Conservation (phyloP, 352 stramenopile species). For the Peronosclerospora sorghi region DNA sequence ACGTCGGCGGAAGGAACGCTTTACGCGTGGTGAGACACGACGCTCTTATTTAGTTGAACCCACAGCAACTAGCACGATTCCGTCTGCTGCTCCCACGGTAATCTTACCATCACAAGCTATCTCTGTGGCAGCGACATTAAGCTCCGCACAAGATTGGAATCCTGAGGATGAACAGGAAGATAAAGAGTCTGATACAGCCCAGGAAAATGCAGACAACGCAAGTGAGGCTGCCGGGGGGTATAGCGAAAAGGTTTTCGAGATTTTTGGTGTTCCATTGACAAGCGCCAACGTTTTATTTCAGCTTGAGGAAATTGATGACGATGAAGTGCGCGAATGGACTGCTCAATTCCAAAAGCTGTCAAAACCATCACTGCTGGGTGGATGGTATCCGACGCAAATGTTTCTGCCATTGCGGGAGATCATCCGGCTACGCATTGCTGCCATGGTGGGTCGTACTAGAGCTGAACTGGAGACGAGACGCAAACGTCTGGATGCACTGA, state of each 20-base stretch:
- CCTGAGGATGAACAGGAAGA: constrained; percentile 36
- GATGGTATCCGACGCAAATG: constrained; percentile 76
- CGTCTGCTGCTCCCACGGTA: constrained; percentile 1
- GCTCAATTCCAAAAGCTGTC: constrained; percentile 33
- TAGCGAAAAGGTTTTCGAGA: constrained; percentile 38
- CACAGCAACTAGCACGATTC: background rate
- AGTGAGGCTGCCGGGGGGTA: constrained; percentile 4
- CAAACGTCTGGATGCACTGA: constrained; percentile 56
- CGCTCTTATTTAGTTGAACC: constrained; percentile 49
- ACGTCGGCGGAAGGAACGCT: constrained; percentile 53
- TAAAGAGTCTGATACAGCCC: constrained; percentile 17
- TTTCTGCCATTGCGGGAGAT: constrained; percentile 71
- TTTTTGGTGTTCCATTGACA: constrained; percentile 61
- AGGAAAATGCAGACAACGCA: constrained; percentile 18
- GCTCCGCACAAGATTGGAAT: constrained; percentile 28
- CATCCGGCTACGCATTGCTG: constrained; percentile 58
- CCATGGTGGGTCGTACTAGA: constrained; percentile 56
- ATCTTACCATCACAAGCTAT: constrained; percentile 6
- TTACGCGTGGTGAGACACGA: constrained; percentile 47
- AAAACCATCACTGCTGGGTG: constrained; percentile 45
- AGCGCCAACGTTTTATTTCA: constrained; percentile 69
- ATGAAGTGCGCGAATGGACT: constrained; percentile 46
- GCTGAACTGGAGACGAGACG: constrained; percentile 51
- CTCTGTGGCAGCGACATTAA: constrained; percentile 7
- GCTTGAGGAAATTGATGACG: constrained; percentile 58